Evolutionary conservation across 805 yeast genomes (phyloP).

Genomic region (Saturnispora dispora): DNA sequence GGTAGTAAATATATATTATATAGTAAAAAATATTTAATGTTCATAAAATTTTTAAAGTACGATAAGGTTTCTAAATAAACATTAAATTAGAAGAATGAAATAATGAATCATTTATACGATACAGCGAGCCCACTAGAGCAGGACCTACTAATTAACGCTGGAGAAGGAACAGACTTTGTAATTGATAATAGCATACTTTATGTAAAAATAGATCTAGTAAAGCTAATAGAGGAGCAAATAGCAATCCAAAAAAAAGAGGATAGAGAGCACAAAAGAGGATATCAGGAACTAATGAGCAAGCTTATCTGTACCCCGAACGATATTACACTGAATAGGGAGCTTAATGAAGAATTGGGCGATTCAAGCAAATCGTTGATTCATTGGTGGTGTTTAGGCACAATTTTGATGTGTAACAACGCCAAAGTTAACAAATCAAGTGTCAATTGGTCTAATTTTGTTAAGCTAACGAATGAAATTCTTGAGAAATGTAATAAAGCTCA

Average conservation of each 20-base stretch:
- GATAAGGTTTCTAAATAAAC: neutral
- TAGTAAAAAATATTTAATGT: neutral
- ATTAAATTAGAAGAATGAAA: neutral
- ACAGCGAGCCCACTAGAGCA: neutral
- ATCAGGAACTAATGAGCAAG: neutral
- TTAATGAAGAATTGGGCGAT: neutral
- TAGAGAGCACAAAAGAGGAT: neutral
- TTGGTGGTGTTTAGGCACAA: slow-evolving; percentile 7
- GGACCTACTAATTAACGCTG: neutral
- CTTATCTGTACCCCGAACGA: neutral
- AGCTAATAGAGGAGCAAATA: neutral
- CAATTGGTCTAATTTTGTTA: slow-evolving; percentile 24
- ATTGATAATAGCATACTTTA: neutral
- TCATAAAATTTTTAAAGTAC: no score
- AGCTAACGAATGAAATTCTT: neutral
- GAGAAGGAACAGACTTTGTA: neutral
- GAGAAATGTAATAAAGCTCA: neutral
- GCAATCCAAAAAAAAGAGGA: neutral
- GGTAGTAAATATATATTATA: neutral
- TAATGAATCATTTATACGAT: neutral
- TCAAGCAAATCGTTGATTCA: neutral
- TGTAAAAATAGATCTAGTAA: neutral
- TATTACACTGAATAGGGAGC: neutral
- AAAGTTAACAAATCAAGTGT: slow-evolving; percentile 29
- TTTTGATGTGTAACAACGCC: slow-evolving; percentile 19